Percentiles rank a stretch among this genome's conserved stretches.
These are phyloP conservation scores for Eremomyces bilateralis DNA, from an alignment of 495 filamentous ascomycete species.

Conservation along the genomic window DNA sequence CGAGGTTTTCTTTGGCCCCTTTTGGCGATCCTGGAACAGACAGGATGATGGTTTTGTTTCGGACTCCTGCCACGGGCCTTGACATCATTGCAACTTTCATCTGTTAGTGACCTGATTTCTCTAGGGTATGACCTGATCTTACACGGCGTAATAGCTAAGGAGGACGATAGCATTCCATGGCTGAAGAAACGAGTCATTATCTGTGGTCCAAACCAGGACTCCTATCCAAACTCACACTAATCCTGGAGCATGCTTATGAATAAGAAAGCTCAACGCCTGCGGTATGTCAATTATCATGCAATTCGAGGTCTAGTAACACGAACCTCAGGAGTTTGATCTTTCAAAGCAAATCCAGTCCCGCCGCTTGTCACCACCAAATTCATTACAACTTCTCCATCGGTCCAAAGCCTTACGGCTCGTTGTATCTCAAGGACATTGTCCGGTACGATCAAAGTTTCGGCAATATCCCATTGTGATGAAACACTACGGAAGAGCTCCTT, in stretches of 20 bases:
- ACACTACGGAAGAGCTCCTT: slow-evolving; percentile 42
- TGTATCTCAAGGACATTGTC: slow-evolving; percentile 63
- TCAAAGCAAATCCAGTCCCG: slow-evolving; percentile 82
- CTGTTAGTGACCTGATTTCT: slow-evolving; percentile 5
- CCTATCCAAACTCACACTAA: slow-evolving; percentile 40
- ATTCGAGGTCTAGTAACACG: slow-evolving; percentile 9
- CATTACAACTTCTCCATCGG: slow-evolving; percentile 34
- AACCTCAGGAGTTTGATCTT: slow-evolving; percentile 78
- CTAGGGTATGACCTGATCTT: slow-evolving; percentile 16
- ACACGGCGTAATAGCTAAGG: slow-evolving; percentile 76
- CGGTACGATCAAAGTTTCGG: slow-evolving; percentile 52
- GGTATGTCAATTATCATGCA: slow-evolving; percentile 1
- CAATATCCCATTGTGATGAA: slow-evolving; percentile 46
- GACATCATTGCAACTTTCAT: slow-evolving; percentile 85
- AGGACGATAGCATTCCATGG: slow-evolving; percentile 83
- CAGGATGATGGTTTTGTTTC: slow-evolving; percentile 64
- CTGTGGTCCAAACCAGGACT: slow-evolving; percentile 3
- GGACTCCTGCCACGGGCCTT: slow-evolving; percentile 73
- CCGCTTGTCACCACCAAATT: slow-evolving; percentile 79
- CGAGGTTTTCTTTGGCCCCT: slow-evolving; percentile 91
- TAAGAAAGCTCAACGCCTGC: slow-evolving; percentile 56
- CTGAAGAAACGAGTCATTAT: slow-evolving; percentile 22
- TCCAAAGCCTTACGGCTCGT: slow-evolving; percentile 40
- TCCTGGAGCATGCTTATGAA: slow-evolving; percentile 75
- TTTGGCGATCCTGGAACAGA: slow-evolving; percentile 91